Evolutionary conservation across 2,329 filamentous ascomycete species (phyloP).

Genomic region (Aspergillus calidoustus): DNA sequence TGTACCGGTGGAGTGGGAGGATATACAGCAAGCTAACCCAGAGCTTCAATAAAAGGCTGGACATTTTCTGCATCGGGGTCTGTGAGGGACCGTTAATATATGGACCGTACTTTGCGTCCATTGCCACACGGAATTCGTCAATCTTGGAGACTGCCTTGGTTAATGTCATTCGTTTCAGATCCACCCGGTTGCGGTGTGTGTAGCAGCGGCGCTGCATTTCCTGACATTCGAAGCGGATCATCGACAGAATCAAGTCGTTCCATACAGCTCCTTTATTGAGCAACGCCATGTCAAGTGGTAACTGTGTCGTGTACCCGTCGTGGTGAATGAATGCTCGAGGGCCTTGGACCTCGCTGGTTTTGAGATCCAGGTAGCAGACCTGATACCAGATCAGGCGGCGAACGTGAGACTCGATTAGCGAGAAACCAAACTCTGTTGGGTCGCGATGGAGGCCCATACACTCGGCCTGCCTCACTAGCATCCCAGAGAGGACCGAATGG

Average conservation of each 20-base stretch:
- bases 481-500: slow-evolving; percentile 1
- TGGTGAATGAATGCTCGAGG: slow-evolving; percentile 6
- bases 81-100: background rate
- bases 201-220: slow-evolving; percentile 7
- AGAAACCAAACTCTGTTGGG: slow-evolving; percentile 6
- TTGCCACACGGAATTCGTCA: slow-evolving; percentile 1
- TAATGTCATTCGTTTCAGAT: background rate
- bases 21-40: background rate
- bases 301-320: background rate
- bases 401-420: background rate
- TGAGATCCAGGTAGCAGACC: slow-evolving; percentile 8
- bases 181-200: background rate
- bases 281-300: background rate
- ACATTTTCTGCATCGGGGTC: slow-evolving; percentile 2
- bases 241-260: slow-evolving; percentile 2
- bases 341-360: background rate
- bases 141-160: slow-evolving; percentile 4
- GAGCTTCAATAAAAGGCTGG: background rate
- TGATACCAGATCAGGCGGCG: slow-evolving; percentile 10
- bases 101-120: slow-evolving; percentile 8
- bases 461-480: slow-evolving; percentile 2
- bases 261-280: background rate
- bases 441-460: slow-evolving; percentile 11
- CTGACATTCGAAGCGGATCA: slow-evolving; percentile 10
- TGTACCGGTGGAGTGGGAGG: slow-evolving; percentile 2